Evolutionary conservation across 2,329 filamentous ascomycete species (phyloP).

Genomic region (Penicillium brasilianum): DNA sequence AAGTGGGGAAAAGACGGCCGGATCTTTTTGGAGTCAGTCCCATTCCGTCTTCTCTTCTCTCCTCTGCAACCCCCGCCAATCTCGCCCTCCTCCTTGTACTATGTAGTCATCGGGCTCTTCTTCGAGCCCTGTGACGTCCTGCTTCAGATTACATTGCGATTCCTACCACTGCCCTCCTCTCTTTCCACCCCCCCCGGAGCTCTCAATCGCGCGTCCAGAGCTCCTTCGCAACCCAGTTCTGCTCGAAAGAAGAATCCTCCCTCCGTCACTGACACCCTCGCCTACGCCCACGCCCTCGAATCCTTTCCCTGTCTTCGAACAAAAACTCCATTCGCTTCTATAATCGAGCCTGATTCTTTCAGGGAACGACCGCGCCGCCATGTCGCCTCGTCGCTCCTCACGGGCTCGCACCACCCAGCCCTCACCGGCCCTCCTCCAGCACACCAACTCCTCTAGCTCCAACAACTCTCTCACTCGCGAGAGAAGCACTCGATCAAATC

Average conservation of each 20-base stretch:
- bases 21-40: conserved; percentile 40
- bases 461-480: conserved; percentile 75
- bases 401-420: conserved; percentile 81
- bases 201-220: conserved; percentile 33
- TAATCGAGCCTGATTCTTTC: conserved; percentile 1
- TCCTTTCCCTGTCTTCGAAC: not conserved
- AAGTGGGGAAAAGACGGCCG: conserved; percentile 25
- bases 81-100: conserved; percentile 44
- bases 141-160: conserved; percentile 32
- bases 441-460: conserved; percentile 78
- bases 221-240: conserved; percentile 30
- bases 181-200: conserved; percentile 25
- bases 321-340: not conserved
- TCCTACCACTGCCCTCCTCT: conserved; percentile 36
- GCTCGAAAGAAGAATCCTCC: conserved; percentile 22
- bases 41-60: conserved; percentile 38
- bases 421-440: conserved; percentile 69
- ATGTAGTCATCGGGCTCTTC: conserved; percentile 47
- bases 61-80: conserved; percentile 39
- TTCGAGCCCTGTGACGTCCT: conserved; percentile 39
- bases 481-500: conserved; percentile 71
- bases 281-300: conserved; percentile 2
- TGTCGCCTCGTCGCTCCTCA: conserved; percentile 85
- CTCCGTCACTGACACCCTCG: conserved; percentile 6
- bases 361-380: conserved; percentile 38